phyloP scores from a whole-genome alignment of 805 yeast genomes.

The Kuraishia hungarica region DNA sequence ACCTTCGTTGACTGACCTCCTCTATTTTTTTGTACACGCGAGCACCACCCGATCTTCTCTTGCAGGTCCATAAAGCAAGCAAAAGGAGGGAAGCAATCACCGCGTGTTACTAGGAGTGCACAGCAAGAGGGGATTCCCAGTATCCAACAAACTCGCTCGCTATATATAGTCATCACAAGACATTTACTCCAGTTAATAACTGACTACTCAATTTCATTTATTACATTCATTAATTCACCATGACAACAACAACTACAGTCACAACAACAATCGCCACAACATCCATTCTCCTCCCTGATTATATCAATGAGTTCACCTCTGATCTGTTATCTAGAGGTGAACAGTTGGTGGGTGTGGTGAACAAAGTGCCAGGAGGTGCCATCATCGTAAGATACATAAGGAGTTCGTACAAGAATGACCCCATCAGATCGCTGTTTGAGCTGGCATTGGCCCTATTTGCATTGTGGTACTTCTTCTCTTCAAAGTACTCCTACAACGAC shows the following conservation, averaged over 20 bases:
- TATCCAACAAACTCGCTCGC: not conserved
- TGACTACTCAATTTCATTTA: too few species aligned
- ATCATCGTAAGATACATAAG: slow-evolving; percentile 61
- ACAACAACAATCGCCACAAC: slow-evolving; percentile 6
- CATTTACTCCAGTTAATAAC: too few species aligned
- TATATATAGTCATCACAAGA: too few species aligned
- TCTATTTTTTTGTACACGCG: too few species aligned
- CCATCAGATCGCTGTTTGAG: slow-evolving; percentile 81
- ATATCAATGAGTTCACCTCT: slow-evolving; percentile 5
- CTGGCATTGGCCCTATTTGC: slow-evolving; percentile 72
- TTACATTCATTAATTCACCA: not conserved
- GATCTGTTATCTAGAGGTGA: slow-evolving; percentile 1
- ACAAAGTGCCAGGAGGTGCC: slow-evolving; percentile 44
- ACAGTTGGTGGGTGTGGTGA: slow-evolving; percentile 1
- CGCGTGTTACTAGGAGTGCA: too few species aligned
- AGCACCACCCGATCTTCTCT: too few species aligned
- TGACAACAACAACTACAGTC: not conserved
- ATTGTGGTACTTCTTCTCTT: slow-evolving; percentile 70
- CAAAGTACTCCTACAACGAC: slow-evolving; percentile 69
- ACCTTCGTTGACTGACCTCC: too few species aligned
- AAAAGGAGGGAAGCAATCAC: too few species aligned
- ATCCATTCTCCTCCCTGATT: slow-evolving; percentile 8
- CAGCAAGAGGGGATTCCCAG: too few species aligned
- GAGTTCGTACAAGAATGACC: slow-evolving; percentile 89
- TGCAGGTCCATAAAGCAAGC: too few species aligned